Evolutionary conservation across 495 filamentous ascomycete species (phyloP), one percentile per base, ranked within the genome.

Genomic region (Lasiosphaeris hirsuta): DNA sequence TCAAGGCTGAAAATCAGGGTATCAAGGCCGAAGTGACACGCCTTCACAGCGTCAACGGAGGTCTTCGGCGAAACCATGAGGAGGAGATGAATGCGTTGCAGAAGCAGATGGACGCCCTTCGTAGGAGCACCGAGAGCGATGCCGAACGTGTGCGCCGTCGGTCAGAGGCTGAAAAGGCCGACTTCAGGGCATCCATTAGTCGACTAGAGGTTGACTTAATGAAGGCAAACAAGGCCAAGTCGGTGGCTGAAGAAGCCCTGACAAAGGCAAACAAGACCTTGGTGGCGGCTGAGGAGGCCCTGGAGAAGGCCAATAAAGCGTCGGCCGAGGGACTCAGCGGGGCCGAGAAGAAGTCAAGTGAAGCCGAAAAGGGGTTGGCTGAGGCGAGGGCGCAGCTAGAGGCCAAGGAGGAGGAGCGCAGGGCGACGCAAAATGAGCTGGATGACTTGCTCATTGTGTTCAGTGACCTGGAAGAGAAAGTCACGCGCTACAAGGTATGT

Each of bases 371-470:
- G 8, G 40, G 19, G 10, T 39, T 56, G 13, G 30, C 1, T 38
- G 18, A 76, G 65, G 63, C 63, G 37, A 74, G 76, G 52, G 59
- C 63, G 14, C 63, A 72, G 6, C 14, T 72, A 15, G 70, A 75
- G 37, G 71, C 81, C 56, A 87, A 84, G 63, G 87, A 90, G 64
- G 82, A 85, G 61, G 82, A 87, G 59, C 81, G 81, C 45, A 75
- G 81, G 53, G 72, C 82, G 17, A 79, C 79, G 18, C 89, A 93
- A 64, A 63, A 71, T 18, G 90, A 94, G 66, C 72, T 92, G 34
- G 90, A 96, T 61, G 90, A 96, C 70, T 75, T 96, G 62, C 73
- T 96, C 38, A 88, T 94, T 77, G 85, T 96, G 35, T 88, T 96
- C 69, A 87, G 82, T n/a, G 90, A 96, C 64, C 62, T 94, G n/a